phyloP scores from a whole-genome alignment of 1,284 basidiomycete species.

The Cutaneotrichosporon arboriforme region DNA sequence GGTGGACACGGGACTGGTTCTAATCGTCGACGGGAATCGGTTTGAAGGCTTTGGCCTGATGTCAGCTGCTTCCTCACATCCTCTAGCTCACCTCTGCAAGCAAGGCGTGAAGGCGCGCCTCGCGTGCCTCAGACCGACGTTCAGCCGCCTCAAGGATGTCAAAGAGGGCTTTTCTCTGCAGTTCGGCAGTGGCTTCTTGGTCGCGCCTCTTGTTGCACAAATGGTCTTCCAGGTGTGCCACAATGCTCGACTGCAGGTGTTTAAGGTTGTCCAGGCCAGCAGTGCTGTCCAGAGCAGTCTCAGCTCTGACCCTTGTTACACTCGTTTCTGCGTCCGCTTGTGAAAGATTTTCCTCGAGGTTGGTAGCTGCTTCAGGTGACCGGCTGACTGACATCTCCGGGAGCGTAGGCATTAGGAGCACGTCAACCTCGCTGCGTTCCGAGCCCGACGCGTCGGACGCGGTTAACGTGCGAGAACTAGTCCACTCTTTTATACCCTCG shows the following conservation, averaged over 20 bases:
- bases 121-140: constrained; percentile 10
- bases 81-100: constrained; percentile 15
- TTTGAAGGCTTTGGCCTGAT: constrained; percentile 14
- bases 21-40: no score
- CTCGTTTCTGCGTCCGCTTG: no score
- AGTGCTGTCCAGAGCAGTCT: no score
- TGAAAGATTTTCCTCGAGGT: no score
- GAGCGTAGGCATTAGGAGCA: constrained; percentile 1
- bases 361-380: no score
- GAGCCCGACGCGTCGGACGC: background rate
- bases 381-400: no score
- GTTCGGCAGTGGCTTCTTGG: constrained; percentile 1
- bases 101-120: constrained; percentile 14
- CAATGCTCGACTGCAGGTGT: constrained; percentile 3
- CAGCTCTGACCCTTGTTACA: no score
- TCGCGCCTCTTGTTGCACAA: background rate
- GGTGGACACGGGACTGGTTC: no score
- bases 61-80: background rate
- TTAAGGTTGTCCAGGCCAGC: background rate
- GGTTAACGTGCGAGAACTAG: background rate
- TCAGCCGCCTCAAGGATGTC: constrained; percentile 15
- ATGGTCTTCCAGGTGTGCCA: background rate
- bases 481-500: constrained; percentile 3
- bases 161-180: constrained; percentile 4
- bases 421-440: constrained; percentile 4